These are phyloP conservation scores for Beauveria brongniartii DNA, from an alignment of 2,329 filamentous ascomycete genomes.

Conservation along the genomic window DNA sequence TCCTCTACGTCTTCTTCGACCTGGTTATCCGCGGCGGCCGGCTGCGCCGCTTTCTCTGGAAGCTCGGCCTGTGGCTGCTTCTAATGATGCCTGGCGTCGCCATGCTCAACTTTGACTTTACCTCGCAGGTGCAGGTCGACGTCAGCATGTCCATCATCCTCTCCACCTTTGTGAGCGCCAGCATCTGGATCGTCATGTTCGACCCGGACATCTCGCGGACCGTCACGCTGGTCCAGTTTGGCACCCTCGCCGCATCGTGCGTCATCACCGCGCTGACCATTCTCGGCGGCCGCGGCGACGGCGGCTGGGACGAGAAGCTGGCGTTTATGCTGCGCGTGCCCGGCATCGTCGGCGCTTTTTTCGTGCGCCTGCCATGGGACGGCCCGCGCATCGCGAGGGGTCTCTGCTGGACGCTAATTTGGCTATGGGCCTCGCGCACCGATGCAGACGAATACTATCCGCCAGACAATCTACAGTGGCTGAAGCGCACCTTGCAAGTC, in stretches of 20 bases:
- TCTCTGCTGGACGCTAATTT: neutral
- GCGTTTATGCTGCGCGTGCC: neutral
- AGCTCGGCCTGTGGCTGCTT: neutral
- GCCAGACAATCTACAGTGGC: neutral
- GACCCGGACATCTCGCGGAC: constrained; percentile 1
- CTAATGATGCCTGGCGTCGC: neutral
- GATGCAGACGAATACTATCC: constrained; percentile 3
- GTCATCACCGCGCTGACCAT: neutral
- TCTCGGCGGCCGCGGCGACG: neutral
- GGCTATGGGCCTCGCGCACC: neutral
- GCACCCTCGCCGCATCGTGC: neutral
- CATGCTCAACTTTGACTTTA: constrained; percentile 3
- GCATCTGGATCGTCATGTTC: constrained; percentile 3
- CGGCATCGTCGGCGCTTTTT: neutral
- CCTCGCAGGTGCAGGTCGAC: constrained; percentile 4
- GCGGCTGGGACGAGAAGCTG: constrained; percentile 1
- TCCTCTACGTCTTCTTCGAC: neutral
- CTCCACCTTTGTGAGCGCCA: constrained; percentile 2
- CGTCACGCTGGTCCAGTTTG: neutral
- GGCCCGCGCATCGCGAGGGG: neutral
- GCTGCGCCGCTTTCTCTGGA: constrained; percentile 2
- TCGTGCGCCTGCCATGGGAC: neutral
- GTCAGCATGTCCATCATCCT: neutral
- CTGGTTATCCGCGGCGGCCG: neutral
- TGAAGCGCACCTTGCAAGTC: neutral